Evolutionary conservation across 495 filamentous ascomycete species (phyloP), one percentile per base, ranked within the genome.

Genomic region (Lophiostoma macrostomum): DNA sequence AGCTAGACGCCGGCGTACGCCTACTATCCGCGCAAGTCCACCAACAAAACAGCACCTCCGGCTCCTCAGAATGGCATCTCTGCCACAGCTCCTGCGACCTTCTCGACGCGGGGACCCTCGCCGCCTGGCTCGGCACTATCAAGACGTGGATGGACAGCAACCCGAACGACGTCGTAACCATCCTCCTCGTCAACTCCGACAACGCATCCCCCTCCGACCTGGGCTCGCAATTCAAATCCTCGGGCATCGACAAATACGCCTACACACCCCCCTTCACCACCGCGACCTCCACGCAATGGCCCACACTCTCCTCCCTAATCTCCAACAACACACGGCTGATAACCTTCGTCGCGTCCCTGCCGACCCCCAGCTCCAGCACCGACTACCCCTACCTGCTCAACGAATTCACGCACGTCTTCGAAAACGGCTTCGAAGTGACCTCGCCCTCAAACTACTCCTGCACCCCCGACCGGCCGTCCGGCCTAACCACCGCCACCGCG

Each of bases 371-470:
- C 11, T 38, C 60, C 10, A 53, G 50, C 34, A 34, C 64, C 2
- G 45, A 36, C 18, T 63, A 58, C 29, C 65, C 69, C 11, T 71
- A 66, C 54, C 64, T 73, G 25, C 53, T 73, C 58, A 55, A 71
- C 57, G 67, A 72, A 46, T 72, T 68, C 46, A 62, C 51, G 20
- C 68, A 61, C 63, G 55, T 73, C 37, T 73, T 71, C 60, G 70
- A 73, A 48, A 71, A 66, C 43, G 30, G 40, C 40, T 73, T 66
- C 61, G 57, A 69, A 20, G 67, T 58, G 46, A 56, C 51, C 10
- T 24, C 29, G 5, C 60, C 64, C 6, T 41, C 57, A 5, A 49
- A 64, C 47, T 71, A 64, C 63, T 46, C 48, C 23, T 72, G 69
- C 53, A 49, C 31, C n/a, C 55, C 65, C 13, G 40, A 60, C 42